Base-by-base conservation (phyloP, 2,329 filamentous ascomycete species). In the Aspergillus neoniger region DNA sequence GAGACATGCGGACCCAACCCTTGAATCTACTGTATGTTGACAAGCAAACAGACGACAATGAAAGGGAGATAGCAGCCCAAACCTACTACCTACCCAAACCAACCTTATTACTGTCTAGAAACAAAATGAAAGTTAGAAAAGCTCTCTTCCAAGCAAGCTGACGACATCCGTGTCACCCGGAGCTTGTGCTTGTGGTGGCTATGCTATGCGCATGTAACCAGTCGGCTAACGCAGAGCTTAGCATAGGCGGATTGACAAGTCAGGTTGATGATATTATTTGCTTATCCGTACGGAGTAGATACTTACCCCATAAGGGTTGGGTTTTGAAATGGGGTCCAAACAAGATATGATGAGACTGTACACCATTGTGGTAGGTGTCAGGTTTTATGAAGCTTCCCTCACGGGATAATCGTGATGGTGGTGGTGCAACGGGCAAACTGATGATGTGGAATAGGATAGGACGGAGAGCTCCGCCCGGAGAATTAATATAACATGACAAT, bases 131-230 rank as follows among this genome's bases (percentile, higher is more conserved):
- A 36, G 32, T 2, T 1, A 36, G 12, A 36, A 14, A 36, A 36
- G 32, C 32, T 14, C 32, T 36, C 32, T 36, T 14, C 32, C 32
- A 36, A 36, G 32, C 41, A 44, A 44, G 41, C 41, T 44, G 41
- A 44, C 41, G 41, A 44, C 41, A 44, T 23, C 10, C 17, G 41
- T 44, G 21, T 44, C 19, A 44, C 41, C 32, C 19, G 41, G 41
- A 44, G 19, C 41, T 44, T 21, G 19, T 21, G 19, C 19, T 44
- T 23, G 41, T 30, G 47, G 47, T 50, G 47, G 47, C 47, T 50
- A 50, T 50, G 47, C 47, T 50, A 49, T n/a, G n/a, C 25, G 25
- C 47, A 17, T 50, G 47, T 50, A 50, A 50, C 47, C 47, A 30
- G n/a, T 28, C 41, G 47, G 44, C 14, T 14, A 17, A 49, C 32